These are phyloP conservation scores for Colletotrichum higginsianum DNA, from an alignment of 2,329 filamentous ascomycete species.

Conservation along the genomic window DNA sequence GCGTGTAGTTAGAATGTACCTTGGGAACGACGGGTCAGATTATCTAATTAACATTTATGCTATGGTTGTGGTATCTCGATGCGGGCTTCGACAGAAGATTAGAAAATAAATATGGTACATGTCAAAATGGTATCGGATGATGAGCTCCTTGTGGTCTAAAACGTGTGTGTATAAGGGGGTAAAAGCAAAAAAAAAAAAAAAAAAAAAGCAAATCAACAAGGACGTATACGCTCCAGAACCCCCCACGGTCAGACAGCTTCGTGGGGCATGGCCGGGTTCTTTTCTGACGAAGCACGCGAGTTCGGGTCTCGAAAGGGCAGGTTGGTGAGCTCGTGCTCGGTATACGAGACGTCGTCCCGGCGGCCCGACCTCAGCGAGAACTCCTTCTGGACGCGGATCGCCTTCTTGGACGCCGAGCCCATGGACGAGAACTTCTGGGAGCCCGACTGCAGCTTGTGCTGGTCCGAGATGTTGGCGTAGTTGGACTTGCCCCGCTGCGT, in stretches of 20 bases:
- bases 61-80: not conserved
- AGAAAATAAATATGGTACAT: not conserved
- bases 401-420: not conserved
- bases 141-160: not conserved
- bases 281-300: conserved; percentile 18
- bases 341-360: conserved; percentile 23
- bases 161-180: not conserved
- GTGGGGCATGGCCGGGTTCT: conserved; percentile 21
- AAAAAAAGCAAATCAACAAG: no score
- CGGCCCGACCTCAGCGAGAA: conserved; percentile 32
- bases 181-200: not conserved
- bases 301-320: conserved; percentile 13
- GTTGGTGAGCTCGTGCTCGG: conserved; percentile 19
- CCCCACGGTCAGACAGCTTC: conserved; percentile 18
- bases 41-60: not conserved
- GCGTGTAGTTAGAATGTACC: no score
- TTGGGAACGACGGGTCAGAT: not conserved
- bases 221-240: no score
- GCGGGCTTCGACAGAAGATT: not conserved
- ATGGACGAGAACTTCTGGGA: conserved; percentile 21
- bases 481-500: conserved; percentile 42
- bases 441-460: not conserved
- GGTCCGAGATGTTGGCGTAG: conserved; percentile 34
- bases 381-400: conserved; percentile 33
- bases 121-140: no score